Evolutionary conservation across 2,329 filamentous ascomycete species (phyloP).

Genomic region (Trichoderma endophyticum): DNA sequence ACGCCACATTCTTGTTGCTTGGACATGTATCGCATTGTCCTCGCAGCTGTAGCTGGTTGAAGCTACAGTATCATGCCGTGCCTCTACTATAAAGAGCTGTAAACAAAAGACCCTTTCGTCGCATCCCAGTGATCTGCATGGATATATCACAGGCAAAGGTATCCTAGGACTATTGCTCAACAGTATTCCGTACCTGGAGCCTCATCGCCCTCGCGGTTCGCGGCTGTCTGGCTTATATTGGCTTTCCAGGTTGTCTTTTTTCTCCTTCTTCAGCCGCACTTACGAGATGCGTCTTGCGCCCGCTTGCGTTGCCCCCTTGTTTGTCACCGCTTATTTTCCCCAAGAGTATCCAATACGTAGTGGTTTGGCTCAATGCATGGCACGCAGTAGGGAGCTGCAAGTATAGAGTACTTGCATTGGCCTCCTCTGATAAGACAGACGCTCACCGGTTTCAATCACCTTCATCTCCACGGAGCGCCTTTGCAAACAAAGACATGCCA

Average conservation of each 20-base stretch:
- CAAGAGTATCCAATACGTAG: neutral
- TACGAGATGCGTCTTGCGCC: conserved; percentile 14
- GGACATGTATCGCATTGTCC: neutral
- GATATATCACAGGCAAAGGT: neutral
- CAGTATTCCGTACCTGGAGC: neutral
- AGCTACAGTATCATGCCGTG: neutral
- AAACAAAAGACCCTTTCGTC: neutral
- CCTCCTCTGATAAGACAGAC: neutral
- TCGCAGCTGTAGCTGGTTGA: neutral
- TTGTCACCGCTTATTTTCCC: conserved; percentile 10
- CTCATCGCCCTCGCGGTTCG: neutral
- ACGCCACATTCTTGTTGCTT: neutral
- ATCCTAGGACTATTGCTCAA: neutral
- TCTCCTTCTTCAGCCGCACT: neutral
- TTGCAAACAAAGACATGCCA: neutral
- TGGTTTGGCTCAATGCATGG: neutral
- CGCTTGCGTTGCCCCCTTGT: neutral
- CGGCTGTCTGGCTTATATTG: conserved; percentile 2
- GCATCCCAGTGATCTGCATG: neutral
- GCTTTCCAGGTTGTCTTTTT: neutral
- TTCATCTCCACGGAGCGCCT: neutral
- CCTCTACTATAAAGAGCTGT: neutral
- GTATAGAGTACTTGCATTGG: neutral
- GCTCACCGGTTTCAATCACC: conserved; percentile 8
- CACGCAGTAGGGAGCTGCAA: neutral